Evolutionary conservation across 2,329 filamentous ascomycete species (phyloP).

Genomic region (Aspergillus amoenus): DNA sequence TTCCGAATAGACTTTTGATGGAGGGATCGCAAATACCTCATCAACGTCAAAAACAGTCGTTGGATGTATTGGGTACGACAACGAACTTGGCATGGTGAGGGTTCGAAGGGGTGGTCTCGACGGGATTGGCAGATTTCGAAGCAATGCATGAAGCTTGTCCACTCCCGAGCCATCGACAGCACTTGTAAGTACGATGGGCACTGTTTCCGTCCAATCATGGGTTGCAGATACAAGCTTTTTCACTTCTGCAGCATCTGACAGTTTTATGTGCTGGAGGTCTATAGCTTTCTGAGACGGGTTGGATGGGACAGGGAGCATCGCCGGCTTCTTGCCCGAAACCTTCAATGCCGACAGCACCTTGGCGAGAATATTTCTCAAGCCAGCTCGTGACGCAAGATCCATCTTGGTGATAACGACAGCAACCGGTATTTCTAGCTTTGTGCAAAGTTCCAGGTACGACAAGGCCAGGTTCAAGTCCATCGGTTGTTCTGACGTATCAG

Average conservation of each 20-base stretch:
- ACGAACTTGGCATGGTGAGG: conserved; percentile 18
- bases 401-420: conserved; percentile 86
- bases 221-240: conserved; percentile 52
- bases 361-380: conserved; percentile 68
- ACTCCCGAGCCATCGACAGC: conserved; percentile 82
- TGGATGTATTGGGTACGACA: conserved; percentile 49
- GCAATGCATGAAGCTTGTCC: conserved; percentile 74
- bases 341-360: conserved; percentile 78
- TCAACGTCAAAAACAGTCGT: conserved; percentile 81
- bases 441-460: conserved; percentile 79
- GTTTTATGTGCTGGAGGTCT: conserved; percentile 58
- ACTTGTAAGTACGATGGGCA: conserved; percentile 87
- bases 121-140: conserved; percentile 73
- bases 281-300: conserved; percentile 50
- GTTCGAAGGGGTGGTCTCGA: conserved; percentile 31
- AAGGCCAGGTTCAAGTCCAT: conserved; percentile 69
- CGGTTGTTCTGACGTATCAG: conserved; percentile 26
- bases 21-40: conserved; percentile 77
- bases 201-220: conserved; percentile 49
- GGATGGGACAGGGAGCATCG: conserved; percentile 57
- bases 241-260: conserved; percentile 59
- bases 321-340: conserved; percentile 68
- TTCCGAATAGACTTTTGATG: conserved; percentile 56
- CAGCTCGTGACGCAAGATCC: conserved; percentile 74
- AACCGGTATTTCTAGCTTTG: conserved; percentile 75